Evolutionary conservation across 768 basidiomycete genomes (phyloP).

Genomic region (Lyophyllum shimeji): DNA sequence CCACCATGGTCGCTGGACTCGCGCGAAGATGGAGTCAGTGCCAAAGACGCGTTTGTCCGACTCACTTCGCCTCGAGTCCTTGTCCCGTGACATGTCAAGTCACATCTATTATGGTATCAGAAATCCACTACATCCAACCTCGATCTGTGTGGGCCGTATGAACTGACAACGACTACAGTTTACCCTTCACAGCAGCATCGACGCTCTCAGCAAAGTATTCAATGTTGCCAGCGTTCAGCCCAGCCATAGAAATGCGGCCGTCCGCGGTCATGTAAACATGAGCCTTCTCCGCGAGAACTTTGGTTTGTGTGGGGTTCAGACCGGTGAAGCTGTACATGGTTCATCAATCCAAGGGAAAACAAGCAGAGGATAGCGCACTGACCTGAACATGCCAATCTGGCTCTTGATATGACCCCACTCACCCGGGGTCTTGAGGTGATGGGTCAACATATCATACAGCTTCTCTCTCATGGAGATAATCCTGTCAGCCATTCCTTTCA

Average conservation of each 20-base stretch:
- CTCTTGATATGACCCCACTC: slow-evolving; percentile 94
- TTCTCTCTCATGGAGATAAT: slow-evolving; percentile 92
- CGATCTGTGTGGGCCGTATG: background rate
- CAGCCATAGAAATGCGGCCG: slow-evolving; percentile 94
- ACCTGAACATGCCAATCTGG: slow-evolving; percentile 99
- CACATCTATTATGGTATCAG: background rate
- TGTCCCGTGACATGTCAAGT: slow-evolving; percentile 5
- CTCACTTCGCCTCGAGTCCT: slow-evolving; percentile 6
- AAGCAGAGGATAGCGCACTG: slow-evolving; percentile 19
- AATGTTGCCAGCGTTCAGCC: slow-evolving; percentile 80
- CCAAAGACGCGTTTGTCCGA: background rate
- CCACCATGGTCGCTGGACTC: slow-evolving; percentile 1
- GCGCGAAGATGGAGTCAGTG: slow-evolving; percentile 3
- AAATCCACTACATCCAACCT: slow-evolving; percentile 9
- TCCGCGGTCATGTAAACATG: slow-evolving; percentile 95
- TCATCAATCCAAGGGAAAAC: background rate
- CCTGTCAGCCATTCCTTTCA: slow-evolving; percentile 93
- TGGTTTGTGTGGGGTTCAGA: slow-evolving; percentile 74
- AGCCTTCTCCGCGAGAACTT: slow-evolving; percentile 80
- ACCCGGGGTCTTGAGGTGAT: slow-evolving; percentile 86
- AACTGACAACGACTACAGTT: slow-evolving; percentile 45
- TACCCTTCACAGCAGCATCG: slow-evolving; percentile 77
- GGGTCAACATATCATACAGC: slow-evolving; percentile 73
- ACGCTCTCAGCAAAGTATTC: slow-evolving; percentile 90
- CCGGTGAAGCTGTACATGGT: slow-evolving; percentile 72